phyloP scores from a whole-genome alignment of 2,329 filamentous ascomycete species.

The Diaporthe aspalathi region DNA sequence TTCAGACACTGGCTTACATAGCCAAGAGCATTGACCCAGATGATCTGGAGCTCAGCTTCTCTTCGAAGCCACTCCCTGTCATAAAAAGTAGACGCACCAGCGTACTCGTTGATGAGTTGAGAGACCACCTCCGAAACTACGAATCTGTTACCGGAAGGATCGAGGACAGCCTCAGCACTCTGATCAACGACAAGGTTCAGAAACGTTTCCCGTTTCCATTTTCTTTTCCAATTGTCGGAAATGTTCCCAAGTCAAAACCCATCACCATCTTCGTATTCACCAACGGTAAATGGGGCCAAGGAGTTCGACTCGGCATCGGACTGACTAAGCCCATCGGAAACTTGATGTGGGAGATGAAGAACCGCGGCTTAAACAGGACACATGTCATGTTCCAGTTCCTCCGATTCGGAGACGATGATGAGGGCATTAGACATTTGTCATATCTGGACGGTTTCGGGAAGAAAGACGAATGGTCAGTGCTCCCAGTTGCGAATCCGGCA shows the following conservation, averaged over 20 bases:
- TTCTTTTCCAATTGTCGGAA: background rate
- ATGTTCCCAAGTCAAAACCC: background rate
- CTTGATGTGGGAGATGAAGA: background rate
- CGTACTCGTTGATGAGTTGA: background rate
- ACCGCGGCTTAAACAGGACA: background rate
- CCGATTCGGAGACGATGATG: background rate
- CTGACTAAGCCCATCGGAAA: background rate
- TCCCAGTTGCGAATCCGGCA: background rate
- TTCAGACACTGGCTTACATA: background rate
- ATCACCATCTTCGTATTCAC: background rate
- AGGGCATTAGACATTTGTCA: background rate
- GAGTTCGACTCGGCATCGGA: background rate
- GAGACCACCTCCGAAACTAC: background rate
- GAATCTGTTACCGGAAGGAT: background rate
- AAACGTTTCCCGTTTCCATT: background rate
- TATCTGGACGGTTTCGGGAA: background rate
- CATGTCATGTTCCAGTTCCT: conserved; percentile 4
- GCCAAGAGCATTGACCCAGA: background rate
- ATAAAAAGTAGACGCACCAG: background rate
- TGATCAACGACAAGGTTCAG: background rate
- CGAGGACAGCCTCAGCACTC: background rate
- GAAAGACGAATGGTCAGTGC: background rate
- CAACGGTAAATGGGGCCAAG: conserved; percentile 1
- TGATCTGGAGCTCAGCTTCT: background rate
- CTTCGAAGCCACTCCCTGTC: background rate